A percentile compares a stretch with the other conserved stretches of the same genome.
These are phyloP conservation scores for Entrophospora sp. DNA, from an alignment of 192 early-diverging fungal species.

Conservation along the genomic window DNA sequence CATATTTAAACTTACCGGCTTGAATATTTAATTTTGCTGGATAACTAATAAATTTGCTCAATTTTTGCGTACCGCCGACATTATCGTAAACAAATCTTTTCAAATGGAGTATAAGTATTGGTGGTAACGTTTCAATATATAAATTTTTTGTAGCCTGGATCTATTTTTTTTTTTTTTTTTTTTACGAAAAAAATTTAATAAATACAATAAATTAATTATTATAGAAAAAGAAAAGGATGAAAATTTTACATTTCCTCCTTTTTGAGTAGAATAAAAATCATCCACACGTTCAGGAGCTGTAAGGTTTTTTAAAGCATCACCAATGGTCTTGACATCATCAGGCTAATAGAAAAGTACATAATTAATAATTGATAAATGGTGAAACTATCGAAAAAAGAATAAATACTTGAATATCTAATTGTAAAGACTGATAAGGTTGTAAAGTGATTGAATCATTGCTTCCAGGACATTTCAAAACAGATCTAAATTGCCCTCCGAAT, in stretches of 20 bases:
- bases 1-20: conserved; percentile 35
- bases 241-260: conserved; percentile 22
- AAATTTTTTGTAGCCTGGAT: conserved; percentile 76
- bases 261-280: conserved; percentile 56
- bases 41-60: conserved; percentile 79
- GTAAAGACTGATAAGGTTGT: conserved; percentile 84
- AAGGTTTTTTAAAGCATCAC: conserved; percentile 78
- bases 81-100: conserved; percentile 88
- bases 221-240: neutral
- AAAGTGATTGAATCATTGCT: conserved; percentile 70
- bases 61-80: conserved; percentile 70
- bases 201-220: neutral
- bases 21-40: conserved; percentile 50
- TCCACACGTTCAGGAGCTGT: conserved; percentile 72
- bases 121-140: conserved; percentile 73
- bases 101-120: conserved; percentile 86
- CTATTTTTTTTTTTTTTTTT: too few relatives aligned
- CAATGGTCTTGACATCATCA: conserved; percentile 64
- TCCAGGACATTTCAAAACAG: conserved; percentile 62
- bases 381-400: neutral
- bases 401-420: conserved; percentile 72
- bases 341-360: conserved; percentile 22
- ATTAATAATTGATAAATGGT: neutral
- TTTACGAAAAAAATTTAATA: neutral
- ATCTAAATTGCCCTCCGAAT: conserved; percentile 78